Evolutionary conservation across 176 grass and related monocot species (phyloP).

Genomic region (Zoysia japonica): DNA sequence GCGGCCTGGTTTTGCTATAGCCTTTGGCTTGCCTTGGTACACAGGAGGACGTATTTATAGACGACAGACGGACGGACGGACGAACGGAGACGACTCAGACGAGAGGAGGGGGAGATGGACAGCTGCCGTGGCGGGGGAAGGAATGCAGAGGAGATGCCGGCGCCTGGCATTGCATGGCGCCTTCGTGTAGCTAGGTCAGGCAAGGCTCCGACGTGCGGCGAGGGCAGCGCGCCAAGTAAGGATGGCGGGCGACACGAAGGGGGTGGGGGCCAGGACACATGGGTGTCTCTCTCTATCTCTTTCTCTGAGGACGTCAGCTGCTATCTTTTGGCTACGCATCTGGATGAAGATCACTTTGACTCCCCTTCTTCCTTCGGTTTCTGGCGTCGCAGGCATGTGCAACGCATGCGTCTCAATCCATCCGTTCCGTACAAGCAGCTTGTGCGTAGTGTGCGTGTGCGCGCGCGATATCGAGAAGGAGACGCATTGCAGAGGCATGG

Average conservation of each 20-base stretch:
- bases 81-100: background rate
- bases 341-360: background rate
- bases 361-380: background rate
- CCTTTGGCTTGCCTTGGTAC: no score
- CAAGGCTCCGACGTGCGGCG: constrained; percentile 5
- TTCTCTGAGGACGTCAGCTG: no score
- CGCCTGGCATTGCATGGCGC: constrained; percentile 41
- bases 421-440: background rate
- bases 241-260: constrained; percentile 7
- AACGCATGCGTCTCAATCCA: background rate
- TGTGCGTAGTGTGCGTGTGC: background rate
- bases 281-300: background rate
- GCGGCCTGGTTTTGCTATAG: no score
- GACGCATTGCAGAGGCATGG: no score
- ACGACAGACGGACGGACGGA: no score
- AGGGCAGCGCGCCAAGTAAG: constrained; percentile 24
- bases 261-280: constrained; percentile 29
- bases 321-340: background rate
- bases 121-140: background rate
- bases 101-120: no score
- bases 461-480: no score
- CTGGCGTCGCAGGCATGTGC: background rate
- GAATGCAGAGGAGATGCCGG: background rate
- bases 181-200: constrained; percentile 26
- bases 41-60: no score